These are phyloP conservation scores for Aciculosporium take DNA, from an alignment of 2,329 filamentous ascomycete genomes.

Conservation along the genomic window DNA sequence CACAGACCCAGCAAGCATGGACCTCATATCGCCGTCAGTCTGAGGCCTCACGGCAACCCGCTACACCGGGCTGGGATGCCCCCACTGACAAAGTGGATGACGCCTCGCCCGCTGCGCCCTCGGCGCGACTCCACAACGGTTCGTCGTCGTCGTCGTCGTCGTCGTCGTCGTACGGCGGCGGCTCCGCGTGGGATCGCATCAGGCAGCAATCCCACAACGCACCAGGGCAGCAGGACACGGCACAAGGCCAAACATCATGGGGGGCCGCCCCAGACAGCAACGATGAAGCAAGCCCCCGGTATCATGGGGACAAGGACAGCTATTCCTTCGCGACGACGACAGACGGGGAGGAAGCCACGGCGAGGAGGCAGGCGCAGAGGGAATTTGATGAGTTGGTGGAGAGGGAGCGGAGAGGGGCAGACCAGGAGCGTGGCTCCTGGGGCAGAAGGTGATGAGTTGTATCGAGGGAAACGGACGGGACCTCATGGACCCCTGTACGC, in stretches of 20 bases:
- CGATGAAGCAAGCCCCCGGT: conserved; percentile 13
- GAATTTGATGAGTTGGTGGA: conserved; percentile 38
- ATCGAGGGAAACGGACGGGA: not conserved
- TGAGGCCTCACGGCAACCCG: conserved; percentile 5
- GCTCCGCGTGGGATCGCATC: conserved; percentile 32
- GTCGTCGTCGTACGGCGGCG: conserved; percentile 9
- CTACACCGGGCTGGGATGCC: conserved; percentile 12
- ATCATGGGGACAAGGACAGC: conserved; percentile 10
- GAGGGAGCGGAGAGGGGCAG: conserved; percentile 23
- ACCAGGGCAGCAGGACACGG: conserved; percentile 9
- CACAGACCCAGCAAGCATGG: conserved; percentile 9
- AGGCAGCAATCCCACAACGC: conserved; percentile 22
- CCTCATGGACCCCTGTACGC: not conserved
- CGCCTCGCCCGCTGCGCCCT: conserved; percentile 27
- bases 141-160: no score
- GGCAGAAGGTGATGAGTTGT: conserved; percentile 9
- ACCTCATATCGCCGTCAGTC: conserved; percentile 4
- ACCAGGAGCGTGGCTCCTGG: conserved; percentile 16
- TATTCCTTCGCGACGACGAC: conserved; percentile 21
- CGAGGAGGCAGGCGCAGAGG: conserved; percentile 32
- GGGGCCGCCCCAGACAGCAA: conserved; percentile 12
- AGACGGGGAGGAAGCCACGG: conserved; percentile 23
- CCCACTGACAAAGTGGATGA: conserved; percentile 23
- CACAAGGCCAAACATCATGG: conserved; percentile 10
- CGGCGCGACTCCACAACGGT: conserved; percentile 13